phyloP scores from a whole-genome alignment of 257 asterid species.

The Salvia splendens region DNA sequence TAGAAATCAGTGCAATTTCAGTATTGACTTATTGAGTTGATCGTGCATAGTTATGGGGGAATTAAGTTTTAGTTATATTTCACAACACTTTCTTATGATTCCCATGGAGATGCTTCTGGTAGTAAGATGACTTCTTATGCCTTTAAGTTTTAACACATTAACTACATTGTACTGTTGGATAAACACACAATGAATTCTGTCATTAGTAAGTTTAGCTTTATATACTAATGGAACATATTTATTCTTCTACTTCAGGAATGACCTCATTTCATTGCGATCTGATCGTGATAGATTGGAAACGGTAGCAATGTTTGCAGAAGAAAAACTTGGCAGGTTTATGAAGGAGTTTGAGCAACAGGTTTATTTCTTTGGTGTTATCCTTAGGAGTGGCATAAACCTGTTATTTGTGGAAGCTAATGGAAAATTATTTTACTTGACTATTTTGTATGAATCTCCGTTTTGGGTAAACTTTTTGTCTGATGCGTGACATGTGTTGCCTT shows the following conservation, averaged over 20 bases:
- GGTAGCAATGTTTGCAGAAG: slow-evolving; percentile 73
- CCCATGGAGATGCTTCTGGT: slow-evolving; percentile 9
- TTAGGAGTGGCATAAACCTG: not conserved
- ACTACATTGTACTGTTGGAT: not conserved
- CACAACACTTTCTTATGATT: not conserved
- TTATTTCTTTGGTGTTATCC: slow-evolving; percentile 15
- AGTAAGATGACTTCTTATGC: not conserved
- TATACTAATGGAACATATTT: slow-evolving; percentile 19
- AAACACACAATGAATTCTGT: not conserved
- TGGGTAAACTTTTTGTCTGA: slow-evolving; percentile 20
- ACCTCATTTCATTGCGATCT: slow-evolving; percentile 57
- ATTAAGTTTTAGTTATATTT: not conserved
- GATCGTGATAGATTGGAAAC: slow-evolving; percentile 79
- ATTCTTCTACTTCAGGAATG: slow-evolving; percentile 47
- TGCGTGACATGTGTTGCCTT: not conserved
- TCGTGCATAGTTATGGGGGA: slow-evolving; percentile 5
- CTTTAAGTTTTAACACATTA: not conserved
- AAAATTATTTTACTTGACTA: not conserved
- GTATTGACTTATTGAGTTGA: not conserved
- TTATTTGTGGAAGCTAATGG: not conserved
- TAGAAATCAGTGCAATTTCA: not conserved
- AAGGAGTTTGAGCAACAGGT: slow-evolving; percentile 90
- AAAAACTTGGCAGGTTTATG: slow-evolving; percentile 72
- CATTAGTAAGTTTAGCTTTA: slow-evolving; percentile 6
- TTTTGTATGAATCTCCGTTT: not conserved